Base-by-base conservation (phyloP, 2,329 filamentous ascomycete species). In the Cephalotrichum gorgonifer region DNA sequence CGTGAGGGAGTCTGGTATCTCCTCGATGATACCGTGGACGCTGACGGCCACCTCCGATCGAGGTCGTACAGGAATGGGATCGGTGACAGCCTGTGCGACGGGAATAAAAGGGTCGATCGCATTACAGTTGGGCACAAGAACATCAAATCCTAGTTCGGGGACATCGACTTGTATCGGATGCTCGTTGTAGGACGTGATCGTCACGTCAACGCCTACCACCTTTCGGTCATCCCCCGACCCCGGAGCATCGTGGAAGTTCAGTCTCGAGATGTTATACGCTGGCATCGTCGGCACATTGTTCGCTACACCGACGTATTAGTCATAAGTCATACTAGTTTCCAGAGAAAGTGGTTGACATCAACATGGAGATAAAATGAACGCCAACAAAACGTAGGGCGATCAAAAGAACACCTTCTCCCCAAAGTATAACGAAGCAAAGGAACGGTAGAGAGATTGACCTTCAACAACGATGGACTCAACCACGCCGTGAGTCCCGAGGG, bases 61-160 rank as follows among this genome's bases (percentile, higher is more conserved):
- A 23, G 91, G 85, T 47, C 78, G 69, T 12, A 97, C 74, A 31
- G 80, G 66, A 30, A 95, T 69, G 35, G 73, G 67, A 17, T 76
- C 74, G 1, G 88, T 94, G 17, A 74, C 73, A 7, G 87, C 88
- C 57, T 86, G 80, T 3, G 88, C 90, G 49, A 97, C 76, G 54
- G 81, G 73, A 57, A 98, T 93, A 54, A 83, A 81, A 3, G 83
- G 77, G 50, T 93, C 82, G 22, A 78, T 70, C 4, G 77, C 71
- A 25, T 77, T 73, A 65, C 93, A 98, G 53, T 88, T 88, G 41
- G 88, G 83, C 6, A 97, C 83, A 43, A 95, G 72, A 27, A 97
- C 80, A 54, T 90, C 83, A 60, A 97, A 96, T 1, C 79, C 82
- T 50, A 97, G 79, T 33, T 85, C 73, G 12, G 93, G 93, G 20